A percentile compares a stretch with the other conserved stretches of the same genome.
Conservation (phyloP, 495 filamentous ascomycete genomes). For the Halenospora varia region DNA sequence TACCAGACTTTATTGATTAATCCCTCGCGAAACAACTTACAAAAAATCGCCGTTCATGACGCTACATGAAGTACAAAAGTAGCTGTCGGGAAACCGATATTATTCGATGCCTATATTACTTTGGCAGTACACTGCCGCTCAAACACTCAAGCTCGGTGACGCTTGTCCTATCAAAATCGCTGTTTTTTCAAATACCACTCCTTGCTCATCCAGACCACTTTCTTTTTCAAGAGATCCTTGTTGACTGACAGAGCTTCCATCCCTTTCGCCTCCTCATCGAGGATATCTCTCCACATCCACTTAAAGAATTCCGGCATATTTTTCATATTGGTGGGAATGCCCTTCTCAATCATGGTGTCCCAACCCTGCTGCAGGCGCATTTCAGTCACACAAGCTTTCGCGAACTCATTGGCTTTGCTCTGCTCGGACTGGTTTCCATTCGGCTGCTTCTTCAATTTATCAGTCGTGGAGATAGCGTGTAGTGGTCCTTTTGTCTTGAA, state of each 20-base stretch:
- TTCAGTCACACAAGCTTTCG: slow-evolving; percentile 7
- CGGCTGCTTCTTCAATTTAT: slow-evolving; percentile 8
- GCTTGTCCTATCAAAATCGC: no score
- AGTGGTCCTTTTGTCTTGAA: slow-evolving; percentile 32
- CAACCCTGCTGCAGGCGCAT: slow-evolving; percentile 30
- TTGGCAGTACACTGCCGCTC: no score
- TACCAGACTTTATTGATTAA: no score
- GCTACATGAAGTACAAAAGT: no score
- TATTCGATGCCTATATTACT: no score
- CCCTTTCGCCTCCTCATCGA: slow-evolving; percentile 5
- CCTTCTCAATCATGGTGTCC: slow-evolving; percentile 27
- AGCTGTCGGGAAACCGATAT: no score
- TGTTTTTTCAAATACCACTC: slow-evolving; percentile 17
- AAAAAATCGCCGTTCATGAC: no score
- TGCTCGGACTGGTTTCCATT: slow-evolving; percentile 1
- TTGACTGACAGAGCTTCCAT: slow-evolving; percentile 7
- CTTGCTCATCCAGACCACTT: slow-evolving; percentile 1
- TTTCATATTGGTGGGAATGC: slow-evolving; percentile 1
- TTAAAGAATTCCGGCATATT: not conserved
- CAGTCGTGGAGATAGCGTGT: slow-evolving; percentile 19
- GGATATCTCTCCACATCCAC: slow-evolving; percentile 15
- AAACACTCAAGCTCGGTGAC: no score
- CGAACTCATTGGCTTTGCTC: slow-evolving; percentile 17
- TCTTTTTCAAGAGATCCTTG: slow-evolving; percentile 1
- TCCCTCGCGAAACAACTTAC: no score